Conservation (phyloP, 768 basidiomycete species). For the Erythrobasidium yunnanense region DNA sequence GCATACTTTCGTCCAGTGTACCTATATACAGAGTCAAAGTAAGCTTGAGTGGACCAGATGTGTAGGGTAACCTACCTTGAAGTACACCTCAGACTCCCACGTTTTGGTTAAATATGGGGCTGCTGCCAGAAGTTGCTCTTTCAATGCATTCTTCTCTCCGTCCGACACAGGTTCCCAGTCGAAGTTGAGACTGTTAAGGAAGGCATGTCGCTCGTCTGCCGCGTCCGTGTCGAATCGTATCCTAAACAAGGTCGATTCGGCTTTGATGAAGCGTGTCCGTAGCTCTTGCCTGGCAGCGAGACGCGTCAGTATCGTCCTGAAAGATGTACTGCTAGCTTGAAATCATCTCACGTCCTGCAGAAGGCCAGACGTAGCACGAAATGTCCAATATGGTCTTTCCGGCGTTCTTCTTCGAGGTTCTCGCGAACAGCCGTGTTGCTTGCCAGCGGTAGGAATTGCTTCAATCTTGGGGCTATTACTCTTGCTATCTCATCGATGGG, state of each 20-base stretch:
- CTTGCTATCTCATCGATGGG: constrained; percentile 63
- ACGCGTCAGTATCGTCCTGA: not conserved
- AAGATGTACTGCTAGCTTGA: too few relatives aligned
- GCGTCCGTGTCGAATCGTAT: constrained; percentile 69
- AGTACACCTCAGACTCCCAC: constrained; percentile 54
- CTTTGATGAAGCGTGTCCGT: constrained; percentile 72
- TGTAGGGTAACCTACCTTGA: constrained; percentile 52
- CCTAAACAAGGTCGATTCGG: constrained; percentile 72
- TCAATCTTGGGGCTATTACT: constrained; percentile 55
- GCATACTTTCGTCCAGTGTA: constrained; percentile 91
- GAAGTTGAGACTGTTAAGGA: constrained; percentile 49
- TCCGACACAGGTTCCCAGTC: constrained; percentile 46
- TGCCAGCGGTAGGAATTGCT: constrained; percentile 64
- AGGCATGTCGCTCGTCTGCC: constrained; percentile 43
- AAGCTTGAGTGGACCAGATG: not conserved
- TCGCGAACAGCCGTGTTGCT: constrained; percentile 48
- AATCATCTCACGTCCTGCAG: constrained; percentile 92
- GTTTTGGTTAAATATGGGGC: constrained; percentile 45
- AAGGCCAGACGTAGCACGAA: constrained; percentile 89
- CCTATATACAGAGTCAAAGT: constrained; percentile 47
- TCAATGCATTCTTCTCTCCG: constrained; percentile 50
- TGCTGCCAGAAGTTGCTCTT: constrained; percentile 48
- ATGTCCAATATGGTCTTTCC: constrained; percentile 78
- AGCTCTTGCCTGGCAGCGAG: constrained; percentile 63
- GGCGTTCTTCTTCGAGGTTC: constrained; percentile 55